A percentile compares a stretch with the other conserved stretches of the same genome.
These are phyloP conservation scores for Brettanomyces anomalus DNA, from an alignment of 805 yeast genomes.

Conservation along the genomic window DNA sequence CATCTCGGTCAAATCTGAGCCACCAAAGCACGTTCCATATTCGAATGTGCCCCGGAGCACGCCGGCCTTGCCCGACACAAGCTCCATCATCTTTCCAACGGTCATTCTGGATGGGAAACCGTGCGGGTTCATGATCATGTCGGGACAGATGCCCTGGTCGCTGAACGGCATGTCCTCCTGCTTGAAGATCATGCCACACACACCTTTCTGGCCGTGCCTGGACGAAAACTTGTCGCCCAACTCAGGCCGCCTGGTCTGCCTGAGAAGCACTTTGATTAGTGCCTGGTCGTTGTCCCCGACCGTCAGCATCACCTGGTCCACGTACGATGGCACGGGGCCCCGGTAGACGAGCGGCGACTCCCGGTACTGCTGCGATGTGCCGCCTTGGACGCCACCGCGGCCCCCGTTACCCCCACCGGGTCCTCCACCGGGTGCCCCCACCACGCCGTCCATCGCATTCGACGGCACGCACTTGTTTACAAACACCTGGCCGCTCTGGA, in stretches of 20 bases:
- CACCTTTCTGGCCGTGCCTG: conserved; percentile 98
- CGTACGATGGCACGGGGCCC: conserved; percentile 92
- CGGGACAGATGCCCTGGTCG: conserved; percentile 88
- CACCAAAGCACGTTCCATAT: conserved; percentile 98
- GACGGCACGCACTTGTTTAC: conserved; percentile 90
- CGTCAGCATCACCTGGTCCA: conserved; percentile 97
- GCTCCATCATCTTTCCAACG: conserved; percentile 96
- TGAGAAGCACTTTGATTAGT: conserved; percentile 76
- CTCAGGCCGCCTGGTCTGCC: conserved; percentile 97
- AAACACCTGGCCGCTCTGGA: conserved; percentile 89
- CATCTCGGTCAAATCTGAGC: conserved; percentile 95
- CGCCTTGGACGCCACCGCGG: too few species aligned
- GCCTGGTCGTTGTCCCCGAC: conserved; percentile 94
- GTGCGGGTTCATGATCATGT: conserved; percentile 97
- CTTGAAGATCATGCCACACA: conserved; percentile 94
- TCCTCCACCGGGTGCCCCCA: conserved; percentile 26
- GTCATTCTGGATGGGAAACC: conserved; percentile 99
- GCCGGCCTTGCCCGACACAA: conserved; percentile 96
- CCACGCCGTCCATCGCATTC: conserved; percentile 62
- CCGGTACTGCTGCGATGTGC: too few species aligned
- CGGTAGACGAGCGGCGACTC: conserved; percentile 88
- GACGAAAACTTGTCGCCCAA: conserved; percentile 96
- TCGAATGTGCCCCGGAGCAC: conserved; percentile 85
- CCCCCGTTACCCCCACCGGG: neutral
- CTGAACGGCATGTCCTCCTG: conserved; percentile 96